These are phyloP conservation scores for Parascedosporium putredinis DNA, from an alignment of 2,329 filamentous ascomycete genomes.

Conservation along the genomic window DNA sequence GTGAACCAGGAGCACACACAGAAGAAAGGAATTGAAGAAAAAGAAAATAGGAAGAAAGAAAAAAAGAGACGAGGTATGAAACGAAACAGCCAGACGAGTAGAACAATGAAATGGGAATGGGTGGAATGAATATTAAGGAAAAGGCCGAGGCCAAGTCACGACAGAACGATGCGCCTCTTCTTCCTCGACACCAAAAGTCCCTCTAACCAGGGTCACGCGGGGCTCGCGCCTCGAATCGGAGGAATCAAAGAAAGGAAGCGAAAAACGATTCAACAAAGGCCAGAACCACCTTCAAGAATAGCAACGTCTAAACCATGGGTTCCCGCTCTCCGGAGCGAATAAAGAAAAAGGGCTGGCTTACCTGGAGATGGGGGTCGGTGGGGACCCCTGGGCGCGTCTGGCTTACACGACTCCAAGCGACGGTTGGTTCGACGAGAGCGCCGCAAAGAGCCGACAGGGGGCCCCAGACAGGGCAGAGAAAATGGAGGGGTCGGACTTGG, in stretches of 20 bases:
- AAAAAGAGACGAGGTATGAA: slow-evolving; percentile 1
- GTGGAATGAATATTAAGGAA: not conserved
- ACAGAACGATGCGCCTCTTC: no score
- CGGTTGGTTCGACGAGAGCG: not conserved
- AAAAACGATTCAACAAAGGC: no score
- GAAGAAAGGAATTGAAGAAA: not conserved
- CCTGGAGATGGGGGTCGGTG: no score
- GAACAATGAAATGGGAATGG: not conserved
- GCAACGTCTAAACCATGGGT: not conserved
- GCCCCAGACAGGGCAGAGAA: no score
- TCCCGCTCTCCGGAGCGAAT: not conserved
- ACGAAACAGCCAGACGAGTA: not conserved
- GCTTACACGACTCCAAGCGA: not conserved
- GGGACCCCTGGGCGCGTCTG: not conserved
- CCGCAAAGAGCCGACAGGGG: not conserved
- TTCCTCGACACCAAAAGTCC: no score
- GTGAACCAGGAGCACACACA: not conserved
- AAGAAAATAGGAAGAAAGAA: not conserved
- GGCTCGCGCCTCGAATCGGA: no score
- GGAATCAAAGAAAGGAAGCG: not conserved
- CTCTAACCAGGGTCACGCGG: no score
- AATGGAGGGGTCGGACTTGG: no score
- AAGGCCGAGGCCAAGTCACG: not conserved
- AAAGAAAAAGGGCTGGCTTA: not conserved
- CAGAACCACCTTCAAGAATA: no score